Evolutionary conservation across 768 basidiomycete genomes (phyloP), one percentile per base, ranked within the genome.

Genomic region (Tylopilus plumbeoviolaceoides): DNA sequence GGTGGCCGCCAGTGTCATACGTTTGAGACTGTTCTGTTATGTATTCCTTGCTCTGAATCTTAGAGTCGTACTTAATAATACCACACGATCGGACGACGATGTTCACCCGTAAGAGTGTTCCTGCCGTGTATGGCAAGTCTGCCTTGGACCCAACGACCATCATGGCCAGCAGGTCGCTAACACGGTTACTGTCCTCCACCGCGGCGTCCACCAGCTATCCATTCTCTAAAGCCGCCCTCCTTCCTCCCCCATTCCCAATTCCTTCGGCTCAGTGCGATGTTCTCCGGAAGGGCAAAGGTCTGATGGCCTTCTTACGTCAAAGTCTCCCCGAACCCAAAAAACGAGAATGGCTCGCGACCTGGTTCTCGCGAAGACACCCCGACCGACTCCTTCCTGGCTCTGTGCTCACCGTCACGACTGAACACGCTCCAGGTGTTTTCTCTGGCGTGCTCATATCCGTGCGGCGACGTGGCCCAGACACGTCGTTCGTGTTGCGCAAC

Each of bases 381-480:
- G 74, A 80, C 39, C 80, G 88, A 58, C 73, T 95, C 36, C 74
- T 75, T 14, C 86, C 91, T 18, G 95, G 95, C 2, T 91, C 91
- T n/a, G 85, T 98, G 58, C 69, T 98, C 56, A 85, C 84, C 27
- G 85, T 94, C 60, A 80, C 79, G 42, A 83, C 85, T 36, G 81
- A 84, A 51, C 82, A 92, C 54, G 84, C 91, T 7, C 89, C 89
- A 9, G 87, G 83, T 15, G 72, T 78, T 12, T 98, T 98, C 72
- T 89, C 92, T 7, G 95, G 95, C 33, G 88, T 98, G 42, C 76
- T 98, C 52, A 78, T 97, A 61, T 81, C 84, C 28, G 80, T 95
- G 59, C 82, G 91, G 47, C 80, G 91, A 61, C 81, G 88, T 36
- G 95, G 94, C 1, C 78, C 83, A 27, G 91, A 92, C 72, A 93